Conservation (phyloP, 1,284 basidiomycete species). For the Fomitopsis palustris region DNA sequence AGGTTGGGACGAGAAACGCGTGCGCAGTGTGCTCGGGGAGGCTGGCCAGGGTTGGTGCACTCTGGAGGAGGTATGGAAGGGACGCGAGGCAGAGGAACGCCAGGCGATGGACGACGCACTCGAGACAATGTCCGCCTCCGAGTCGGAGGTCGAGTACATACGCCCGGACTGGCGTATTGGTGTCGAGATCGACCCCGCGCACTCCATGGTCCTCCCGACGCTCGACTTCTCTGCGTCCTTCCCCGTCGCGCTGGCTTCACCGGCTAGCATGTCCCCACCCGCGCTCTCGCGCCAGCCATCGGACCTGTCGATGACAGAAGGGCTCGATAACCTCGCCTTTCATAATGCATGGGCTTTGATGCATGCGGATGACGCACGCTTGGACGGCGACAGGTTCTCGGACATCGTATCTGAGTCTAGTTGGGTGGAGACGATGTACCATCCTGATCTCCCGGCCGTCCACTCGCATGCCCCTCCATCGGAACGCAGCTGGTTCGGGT, state of each 20-base stretch:
- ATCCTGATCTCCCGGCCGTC: background rate
- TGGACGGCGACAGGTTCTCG: conserved; percentile 11
- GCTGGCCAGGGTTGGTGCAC: conserved; percentile 69
- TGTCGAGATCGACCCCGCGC: conserved; percentile 48
- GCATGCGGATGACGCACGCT: conserved; percentile 8
- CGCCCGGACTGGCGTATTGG: conserved; percentile 8
- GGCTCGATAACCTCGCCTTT: conserved; percentile 22
- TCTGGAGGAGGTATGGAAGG: conserved; percentile 50
- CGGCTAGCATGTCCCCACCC: background rate
- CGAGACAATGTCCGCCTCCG: conserved; percentile 21
- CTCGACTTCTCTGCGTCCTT: conserved; percentile 58
- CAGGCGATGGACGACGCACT: conserved; percentile 28
- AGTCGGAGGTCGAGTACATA: conserved; percentile 11
- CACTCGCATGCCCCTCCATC: background rate
- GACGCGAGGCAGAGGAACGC: conserved; percentile 31
- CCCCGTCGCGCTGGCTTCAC: conserved; percentile 7
- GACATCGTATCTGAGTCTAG: conserved; percentile 15
- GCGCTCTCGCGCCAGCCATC: background rate
- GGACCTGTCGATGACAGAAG: conserved; percentile 15
- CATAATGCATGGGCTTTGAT: conserved; percentile 26
- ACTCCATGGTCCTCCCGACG: conserved; percentile 63
- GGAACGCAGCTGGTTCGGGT: conserved; percentile 24
- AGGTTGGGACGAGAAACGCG: conserved; percentile 63
- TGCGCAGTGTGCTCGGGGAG: conserved; percentile 64
- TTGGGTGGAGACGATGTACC: conserved; percentile 4